Evolutionary conservation across 169 alveolate genomes (phyloP).

Genomic region (Amoebophrya sp.): DNA sequence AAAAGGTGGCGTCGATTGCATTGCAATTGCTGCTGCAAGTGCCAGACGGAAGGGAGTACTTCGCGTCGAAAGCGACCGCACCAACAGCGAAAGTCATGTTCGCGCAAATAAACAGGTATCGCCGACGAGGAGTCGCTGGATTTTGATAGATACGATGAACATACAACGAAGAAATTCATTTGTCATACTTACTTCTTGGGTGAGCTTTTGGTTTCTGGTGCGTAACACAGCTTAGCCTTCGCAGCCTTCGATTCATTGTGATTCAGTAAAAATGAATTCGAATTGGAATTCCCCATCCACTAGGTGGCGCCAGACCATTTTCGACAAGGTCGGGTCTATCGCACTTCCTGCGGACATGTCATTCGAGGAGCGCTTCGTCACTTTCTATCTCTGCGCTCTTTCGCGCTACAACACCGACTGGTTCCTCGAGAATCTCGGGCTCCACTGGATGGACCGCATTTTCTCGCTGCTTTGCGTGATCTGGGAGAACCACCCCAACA

Average conservation of each 20-base stretch:
- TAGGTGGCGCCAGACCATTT: not conserved
- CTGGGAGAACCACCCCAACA: constrained; percentile 4
- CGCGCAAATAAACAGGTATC: not conserved
- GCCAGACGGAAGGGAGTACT: not conserved
- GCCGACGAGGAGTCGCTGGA: no score
- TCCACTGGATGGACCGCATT: not conserved
- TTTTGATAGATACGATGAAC: no score
- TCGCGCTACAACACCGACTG: not conserved
- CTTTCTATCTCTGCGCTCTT: not conserved
- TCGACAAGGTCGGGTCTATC: not conserved
- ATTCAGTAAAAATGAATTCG: no score
- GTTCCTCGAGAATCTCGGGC: not conserved
- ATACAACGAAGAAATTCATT: no score
- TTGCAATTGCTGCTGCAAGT: not conserved
- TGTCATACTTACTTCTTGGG: no score
- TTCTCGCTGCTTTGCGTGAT: not conserved
- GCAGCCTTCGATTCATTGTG: no score
- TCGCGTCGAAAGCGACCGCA: not conserved
- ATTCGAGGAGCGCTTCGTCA: not conserved
- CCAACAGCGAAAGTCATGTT: constrained; percentile 1
- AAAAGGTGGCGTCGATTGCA: not conserved
- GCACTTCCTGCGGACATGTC: not conserved
- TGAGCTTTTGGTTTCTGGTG: no score
- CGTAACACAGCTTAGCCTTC: no score
- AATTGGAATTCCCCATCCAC: no score